Evolutionary conservation across 129 eudicot genomes (phyloP).

Genomic region (Helianthus annuus): HanXRQr2.0-SUNRISE NC_035445.2:71313369-71313868

Average conservation of each 20-base stretch:
- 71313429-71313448: no score
- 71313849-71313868: constrained; percentile 6
- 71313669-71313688: constrained; percentile 75
- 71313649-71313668: constrained; percentile 64
- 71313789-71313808: constrained; percentile 26
- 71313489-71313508: no score
- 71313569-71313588: constrained; percentile 26
- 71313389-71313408: no score
- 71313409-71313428: no score
- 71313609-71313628: constrained; percentile 73
- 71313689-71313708: constrained; percentile 66
- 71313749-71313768: constrained; percentile 59
- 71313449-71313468: no score
- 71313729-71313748: constrained; percentile 53
- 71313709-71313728: constrained; percentile 90
- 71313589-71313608: constrained; percentile 64
- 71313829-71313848: not conserved
- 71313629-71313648: constrained; percentile 85
- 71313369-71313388: no score
- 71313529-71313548: no score
- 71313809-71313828: not conserved
- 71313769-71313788: constrained; percentile 67
- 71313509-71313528: not conserved
- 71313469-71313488: no score
- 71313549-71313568: constrained; percentile 2